Conservation (phyloP, 164 flowering plant genomes). For the Liriodendron chinense region DNA sequence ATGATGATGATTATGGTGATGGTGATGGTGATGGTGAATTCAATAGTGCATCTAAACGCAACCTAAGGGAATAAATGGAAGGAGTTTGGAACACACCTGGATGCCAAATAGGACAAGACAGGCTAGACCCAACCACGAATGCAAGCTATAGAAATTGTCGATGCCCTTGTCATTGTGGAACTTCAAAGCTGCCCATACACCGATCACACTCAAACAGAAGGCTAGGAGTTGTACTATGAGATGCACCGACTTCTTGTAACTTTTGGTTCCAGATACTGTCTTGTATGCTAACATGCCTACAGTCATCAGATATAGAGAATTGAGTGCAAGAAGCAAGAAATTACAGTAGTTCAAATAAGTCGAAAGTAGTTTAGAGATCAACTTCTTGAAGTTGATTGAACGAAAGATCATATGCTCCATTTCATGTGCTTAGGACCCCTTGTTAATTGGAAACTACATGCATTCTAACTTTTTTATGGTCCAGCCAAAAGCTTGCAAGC, state of each 20-base stretch:
- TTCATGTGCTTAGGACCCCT: not conserved
- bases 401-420: not conserved
- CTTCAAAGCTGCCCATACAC: constrained; percentile 88
- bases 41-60: too few species aligned
- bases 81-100: constrained; percentile 49
- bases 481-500: too few species aligned
- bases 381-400: not conserved
- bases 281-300: constrained; percentile 96
- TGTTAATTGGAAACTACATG: not conserved
- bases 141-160: constrained; percentile 95
- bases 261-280: constrained; percentile 81
- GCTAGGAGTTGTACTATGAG: constrained; percentile 67
- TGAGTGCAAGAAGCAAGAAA: not conserved
- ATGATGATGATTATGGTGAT: too few species aligned
- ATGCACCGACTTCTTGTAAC: constrained; percentile 72
- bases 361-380: not conserved
- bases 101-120: constrained; percentile 64
- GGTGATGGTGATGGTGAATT: too few species aligned
- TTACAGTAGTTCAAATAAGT: not conserved
- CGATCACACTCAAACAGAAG: constrained; percentile 60
- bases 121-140: constrained; percentile 96
- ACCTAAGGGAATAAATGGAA: not conserved
- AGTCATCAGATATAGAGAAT: constrained; percentile 14
- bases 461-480: too few species aligned
- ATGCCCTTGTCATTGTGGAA: constrained; percentile 94